Base-by-base conservation (phyloP, 495 filamentous ascomycete genomes). In the Aspergillus saccharolyticus region DNA sequence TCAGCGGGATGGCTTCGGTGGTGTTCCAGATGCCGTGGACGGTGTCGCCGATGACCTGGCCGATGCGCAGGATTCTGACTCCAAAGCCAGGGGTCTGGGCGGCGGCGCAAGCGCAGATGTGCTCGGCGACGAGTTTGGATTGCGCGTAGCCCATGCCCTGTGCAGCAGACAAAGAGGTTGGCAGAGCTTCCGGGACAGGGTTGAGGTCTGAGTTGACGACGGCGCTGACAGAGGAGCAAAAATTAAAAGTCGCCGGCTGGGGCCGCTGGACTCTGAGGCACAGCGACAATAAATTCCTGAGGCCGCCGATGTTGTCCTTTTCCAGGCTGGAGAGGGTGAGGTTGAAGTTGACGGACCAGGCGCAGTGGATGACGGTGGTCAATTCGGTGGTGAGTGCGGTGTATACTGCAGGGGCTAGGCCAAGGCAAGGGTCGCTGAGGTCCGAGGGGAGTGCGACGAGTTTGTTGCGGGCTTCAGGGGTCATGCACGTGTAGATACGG, bases 281-380 rank as follows among this genome's bases (percentile, higher is more conserved):
- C 12, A 89, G 71, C 33, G 74, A 65, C 58, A 89, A 66, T 14
- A 89, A 77, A 56, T 85, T 77, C 0, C 66, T 64, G 7, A 84
- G 66, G 22, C 81, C 80, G 1, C 73, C 70, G 56, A 89, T 78
- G 60, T 82, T 82, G 42, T 81, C 76, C 20, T 66, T 65, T 17
- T 74, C 78, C 63, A 89, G 87, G 57, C 78, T 83, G n/a, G 69
- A 63, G 5, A 88, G 72, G 5, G 75, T 72, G 61, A 83, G 71
- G 57, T 82, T 85, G 76, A 89, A 89, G 66, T 89, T 88, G 22
- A 89, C 86, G 5, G 83, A 79, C 86, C 86, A 89, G 39, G 85
- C 86, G n/a, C 80, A 76, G 66, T 89, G 86, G 50, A 87, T 78
- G 22, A 86, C 70, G 0, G 72, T 59, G 4, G 80, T 83, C 0